Conservation (phyloP, 108 stramenopile genomes). For the Nannochloropsis oceanica region DNA sequence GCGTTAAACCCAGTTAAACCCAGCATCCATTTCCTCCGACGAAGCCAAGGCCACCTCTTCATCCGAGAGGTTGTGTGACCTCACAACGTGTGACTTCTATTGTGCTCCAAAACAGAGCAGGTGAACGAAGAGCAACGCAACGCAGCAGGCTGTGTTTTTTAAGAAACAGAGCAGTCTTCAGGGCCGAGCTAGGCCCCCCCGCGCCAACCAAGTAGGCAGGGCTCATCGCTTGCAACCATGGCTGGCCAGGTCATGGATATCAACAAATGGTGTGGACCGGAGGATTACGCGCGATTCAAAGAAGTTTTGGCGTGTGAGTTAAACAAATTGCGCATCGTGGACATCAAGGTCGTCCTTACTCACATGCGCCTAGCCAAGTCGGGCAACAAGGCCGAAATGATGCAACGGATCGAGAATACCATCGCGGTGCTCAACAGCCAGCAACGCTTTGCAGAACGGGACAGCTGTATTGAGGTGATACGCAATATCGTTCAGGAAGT, state of each 20-base stretch:
- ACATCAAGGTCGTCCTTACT: not conserved
- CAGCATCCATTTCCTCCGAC: too few relatives aligned
- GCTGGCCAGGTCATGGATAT: not conserved
- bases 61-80: too few relatives aligned
- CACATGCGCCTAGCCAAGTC: not conserved
- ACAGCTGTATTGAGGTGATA: not conserved
- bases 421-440: not conserved
- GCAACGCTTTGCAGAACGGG: not conserved
- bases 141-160: too few relatives aligned
- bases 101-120: too few relatives aligned
- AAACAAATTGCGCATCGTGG: not conserved
- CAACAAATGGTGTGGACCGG: not conserved
- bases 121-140: too few relatives aligned
- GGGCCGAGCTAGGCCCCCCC: too few relatives aligned
- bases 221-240: not conserved
- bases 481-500: not conserved
- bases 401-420: not conserved
- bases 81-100: too few relatives aligned
- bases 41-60: too few relatives aligned
- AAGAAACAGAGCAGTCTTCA: too few relatives aligned
- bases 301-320: not conserved
- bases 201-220: too few relatives aligned
- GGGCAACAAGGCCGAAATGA: not conserved
- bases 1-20: too few relatives aligned
- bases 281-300: not conserved